Percentiles rank a stretch among this genome's conserved stretches.
These are phyloP conservation scores for Leersia perrieri DNA, from an alignment of 176 grass and related monocot species.

Conservation along the genomic window DNA sequence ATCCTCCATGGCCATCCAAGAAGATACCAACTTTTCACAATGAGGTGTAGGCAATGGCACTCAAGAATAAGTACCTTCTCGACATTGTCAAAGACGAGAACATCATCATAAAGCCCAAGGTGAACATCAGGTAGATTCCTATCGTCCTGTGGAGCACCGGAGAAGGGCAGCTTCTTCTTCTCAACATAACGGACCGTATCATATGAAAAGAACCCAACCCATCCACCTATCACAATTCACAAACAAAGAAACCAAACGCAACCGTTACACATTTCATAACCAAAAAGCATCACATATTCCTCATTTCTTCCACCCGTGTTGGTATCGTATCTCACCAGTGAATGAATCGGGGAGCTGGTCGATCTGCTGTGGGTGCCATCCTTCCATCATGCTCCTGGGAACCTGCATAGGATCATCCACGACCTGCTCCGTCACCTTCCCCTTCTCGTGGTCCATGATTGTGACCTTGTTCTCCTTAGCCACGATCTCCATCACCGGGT, in stretches of 20 bases:
- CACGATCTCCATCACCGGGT: constrained; percentile 68
- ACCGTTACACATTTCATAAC: constrained; percentile 15
- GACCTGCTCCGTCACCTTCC: constrained; percentile 48
- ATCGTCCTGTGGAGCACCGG: constrained; percentile 61
- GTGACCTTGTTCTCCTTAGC: constrained; percentile 63
- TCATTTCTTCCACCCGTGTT: background rate
- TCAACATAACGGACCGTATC: constrained; percentile 81
- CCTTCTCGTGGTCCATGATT: constrained; percentile 66
- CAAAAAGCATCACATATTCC: background rate
- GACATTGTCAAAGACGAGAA: constrained; percentile 83
- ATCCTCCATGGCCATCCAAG: background rate
- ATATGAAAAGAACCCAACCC: constrained; percentile 90
- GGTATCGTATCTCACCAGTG: constrained; percentile 32
- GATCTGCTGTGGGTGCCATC: constrained; percentile 62
- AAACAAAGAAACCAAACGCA: background rate
- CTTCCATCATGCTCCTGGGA: constrained; percentile 68
- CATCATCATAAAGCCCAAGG: constrained; percentile 79
- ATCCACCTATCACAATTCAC: constrained; percentile 54
- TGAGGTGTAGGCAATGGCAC: background rate
- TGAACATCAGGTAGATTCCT: constrained; percentile 79
- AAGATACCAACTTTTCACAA: background rate
- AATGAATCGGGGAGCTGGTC: constrained; percentile 56
- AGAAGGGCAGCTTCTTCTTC: constrained; percentile 83
- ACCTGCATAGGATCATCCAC: constrained; percentile 68
- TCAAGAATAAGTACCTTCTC: constrained; percentile 59